Conservation (phyloP, 2,329 filamentous ascomycete genomes). For the Fonsecaea monophora region DNA sequence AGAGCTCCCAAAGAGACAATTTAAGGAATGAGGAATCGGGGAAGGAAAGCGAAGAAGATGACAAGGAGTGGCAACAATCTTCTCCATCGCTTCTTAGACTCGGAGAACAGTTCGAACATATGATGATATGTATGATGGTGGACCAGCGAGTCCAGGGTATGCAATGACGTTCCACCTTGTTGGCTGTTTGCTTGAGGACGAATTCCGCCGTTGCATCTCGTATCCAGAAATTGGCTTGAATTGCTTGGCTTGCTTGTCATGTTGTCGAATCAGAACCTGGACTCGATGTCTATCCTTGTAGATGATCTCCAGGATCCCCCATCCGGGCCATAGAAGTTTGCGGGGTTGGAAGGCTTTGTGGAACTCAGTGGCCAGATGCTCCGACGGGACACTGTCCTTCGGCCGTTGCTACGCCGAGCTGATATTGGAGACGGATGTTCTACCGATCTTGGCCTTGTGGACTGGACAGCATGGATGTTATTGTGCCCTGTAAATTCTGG, state of each 20-base stretch:
- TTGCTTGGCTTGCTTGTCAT: slow-evolving; percentile 21
- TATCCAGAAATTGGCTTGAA: slow-evolving; percentile 19
- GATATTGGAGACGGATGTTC: background rate
- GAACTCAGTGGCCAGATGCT: background rate
- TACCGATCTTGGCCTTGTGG: background rate
- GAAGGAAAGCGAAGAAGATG: background rate
- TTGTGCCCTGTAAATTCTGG: background rate
- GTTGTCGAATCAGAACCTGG: slow-evolving; percentile 17
- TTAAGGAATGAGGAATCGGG: background rate
- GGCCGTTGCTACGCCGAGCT: slow-evolving; percentile 18
- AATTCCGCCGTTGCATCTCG: slow-evolving; percentile 25
- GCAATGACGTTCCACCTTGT: slow-evolving; percentile 24
- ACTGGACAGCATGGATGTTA: background rate
- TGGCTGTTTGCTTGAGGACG: slow-evolving; percentile 14
- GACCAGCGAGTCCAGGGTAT: slow-evolving; percentile 9
- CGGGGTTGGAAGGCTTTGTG: slow-evolving; percentile 9
- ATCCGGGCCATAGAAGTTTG: slow-evolving; percentile 2
- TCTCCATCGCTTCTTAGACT: slow-evolving; percentile 10
- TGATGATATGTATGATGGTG: slow-evolving; percentile 22
- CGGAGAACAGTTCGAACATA: slow-evolving; percentile 9
- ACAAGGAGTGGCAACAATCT: slow-evolving; percentile 1
- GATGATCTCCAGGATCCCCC: slow-evolving; percentile 7
- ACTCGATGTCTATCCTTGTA: background rate
- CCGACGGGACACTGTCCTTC: slow-evolving; percentile 11
- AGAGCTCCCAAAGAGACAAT: background rate